Percentiles rank a stretch among this genome's conserved stretches.
Evolutionary conservation across 176 grass and related monocot species (phyloP).

Genomic region (Cocos nucifera): DNA sequence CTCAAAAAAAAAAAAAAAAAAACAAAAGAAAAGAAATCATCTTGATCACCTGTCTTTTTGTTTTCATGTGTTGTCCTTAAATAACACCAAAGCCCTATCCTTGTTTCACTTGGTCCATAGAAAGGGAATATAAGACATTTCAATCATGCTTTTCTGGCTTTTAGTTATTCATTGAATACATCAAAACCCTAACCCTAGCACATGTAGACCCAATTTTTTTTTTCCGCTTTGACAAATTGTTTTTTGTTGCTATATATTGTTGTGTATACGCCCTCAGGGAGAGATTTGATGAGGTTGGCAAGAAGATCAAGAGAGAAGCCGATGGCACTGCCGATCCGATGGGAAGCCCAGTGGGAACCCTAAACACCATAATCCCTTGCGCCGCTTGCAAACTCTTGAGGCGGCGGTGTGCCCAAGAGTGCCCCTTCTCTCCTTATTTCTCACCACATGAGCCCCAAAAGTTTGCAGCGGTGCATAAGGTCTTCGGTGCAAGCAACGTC

Average conservation of each 20-base stretch:
- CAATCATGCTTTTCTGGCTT: too few species aligned
- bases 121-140: too few species aligned
- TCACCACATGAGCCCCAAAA: conserved; percentile 84
- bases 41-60: too few species aligned
- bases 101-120: too few species aligned
- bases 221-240: not conserved
- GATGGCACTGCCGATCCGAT: conserved; percentile 6
- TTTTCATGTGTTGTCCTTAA: too few species aligned
- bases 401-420: conserved; percentile 74
- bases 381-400: conserved; percentile 92
- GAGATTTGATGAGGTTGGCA: conserved; percentile 65
- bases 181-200: too few species aligned
- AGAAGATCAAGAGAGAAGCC: conserved; percentile 71
- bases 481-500: conserved; percentile 95
- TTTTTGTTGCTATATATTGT: not conserved
- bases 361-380: conserved; percentile 69
- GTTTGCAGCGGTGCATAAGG: conserved; percentile 83
- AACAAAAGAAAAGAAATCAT: not conserved
- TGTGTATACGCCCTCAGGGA: conserved; percentile 27
- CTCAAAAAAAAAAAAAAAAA: too few species aligned
- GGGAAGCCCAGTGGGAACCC: conserved; percentile 12
- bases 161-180: too few species aligned
- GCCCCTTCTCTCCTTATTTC: conserved; percentile 93
- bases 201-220: not conserved
- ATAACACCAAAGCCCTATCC: too few species aligned